phyloP scores from a whole-genome alignment of 345 rosid genomes.

The Brassica carinata region DNA sequence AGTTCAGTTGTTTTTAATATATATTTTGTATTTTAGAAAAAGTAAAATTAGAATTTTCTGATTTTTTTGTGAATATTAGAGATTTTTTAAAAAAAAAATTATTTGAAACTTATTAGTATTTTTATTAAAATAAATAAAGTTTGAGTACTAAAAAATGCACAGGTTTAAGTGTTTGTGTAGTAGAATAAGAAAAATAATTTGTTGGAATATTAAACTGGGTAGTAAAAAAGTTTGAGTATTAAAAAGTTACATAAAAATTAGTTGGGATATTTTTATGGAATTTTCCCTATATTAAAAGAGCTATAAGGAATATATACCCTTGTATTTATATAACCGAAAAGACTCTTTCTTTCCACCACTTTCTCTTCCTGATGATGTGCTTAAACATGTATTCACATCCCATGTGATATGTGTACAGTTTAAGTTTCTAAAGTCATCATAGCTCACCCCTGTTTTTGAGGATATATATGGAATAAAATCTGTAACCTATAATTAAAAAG shows the following conservation, averaged over 20 bases:
- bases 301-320: constrained; percentile 37
- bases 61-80: too few relatives aligned
- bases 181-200: too few relatives aligned
- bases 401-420: constrained; percentile 22
- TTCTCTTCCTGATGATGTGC: constrained; percentile 12
- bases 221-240: too few relatives aligned
- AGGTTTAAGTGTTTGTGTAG: too few relatives aligned
- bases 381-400: constrained; percentile 30
- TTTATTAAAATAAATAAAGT: too few relatives aligned
- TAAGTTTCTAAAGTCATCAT: constrained; percentile 8
- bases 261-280: too few relatives aligned
- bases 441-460: constrained; percentile 4
- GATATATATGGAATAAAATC: neutral
- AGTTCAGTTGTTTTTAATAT: constrained; percentile 11
- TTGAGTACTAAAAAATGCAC: too few relatives aligned
- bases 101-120: too few relatives aligned
- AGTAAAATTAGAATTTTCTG: too few relatives aligned
- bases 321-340: constrained; percentile 19
- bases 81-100: too few relatives aligned
- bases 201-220: too few relatives aligned
- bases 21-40: constrained; percentile 16
- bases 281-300: neutral
- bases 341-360: constrained; percentile 19
- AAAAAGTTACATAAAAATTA: too few relatives aligned
- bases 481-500: neutral